phyloP scores from a whole-genome alignment of 2,329 filamentous ascomycete species.

The Claviceps africana region DNA sequence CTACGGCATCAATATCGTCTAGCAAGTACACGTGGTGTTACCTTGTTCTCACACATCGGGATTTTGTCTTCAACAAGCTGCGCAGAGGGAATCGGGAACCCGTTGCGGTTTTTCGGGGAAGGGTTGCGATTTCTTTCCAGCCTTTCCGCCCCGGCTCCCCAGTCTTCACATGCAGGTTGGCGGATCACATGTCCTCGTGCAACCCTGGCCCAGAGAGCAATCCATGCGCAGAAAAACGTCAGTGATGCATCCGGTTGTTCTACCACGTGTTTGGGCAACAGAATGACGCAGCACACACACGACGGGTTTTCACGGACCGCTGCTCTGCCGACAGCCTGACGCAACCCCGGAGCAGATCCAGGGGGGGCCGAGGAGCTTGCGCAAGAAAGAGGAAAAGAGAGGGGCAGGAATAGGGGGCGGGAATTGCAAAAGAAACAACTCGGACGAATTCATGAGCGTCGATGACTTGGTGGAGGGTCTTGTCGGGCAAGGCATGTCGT shows the following conservation, averaged over 20 bases:
- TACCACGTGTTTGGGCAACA: background rate
- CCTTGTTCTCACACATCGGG: background rate
- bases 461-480: too few relatives aligned
- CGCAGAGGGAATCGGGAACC: background rate
- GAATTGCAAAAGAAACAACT: background rate
- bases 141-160: background rate
- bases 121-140: background rate
- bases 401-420: too few relatives aligned
- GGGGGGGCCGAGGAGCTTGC: too few relatives aligned
- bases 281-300: too few relatives aligned
- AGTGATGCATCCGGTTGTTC: background rate
- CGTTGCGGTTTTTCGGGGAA: background rate
- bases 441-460: too few relatives aligned
- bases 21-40: too few relatives aligned
- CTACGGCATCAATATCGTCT: background rate
- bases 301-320: too few relatives aligned
- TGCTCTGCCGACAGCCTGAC: too few relatives aligned
- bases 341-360: too few relatives aligned
- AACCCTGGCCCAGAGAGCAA: background rate
- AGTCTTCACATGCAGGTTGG: background rate
- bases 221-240: background rate
- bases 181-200: background rate
- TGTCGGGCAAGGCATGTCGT: too few relatives aligned
- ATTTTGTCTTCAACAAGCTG: background rate
- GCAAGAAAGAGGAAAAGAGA: too few relatives aligned